Base-by-base conservation (phyloP, 1,284 basidiomycete genomes). In the Amylostereum areolatum region DNA sequence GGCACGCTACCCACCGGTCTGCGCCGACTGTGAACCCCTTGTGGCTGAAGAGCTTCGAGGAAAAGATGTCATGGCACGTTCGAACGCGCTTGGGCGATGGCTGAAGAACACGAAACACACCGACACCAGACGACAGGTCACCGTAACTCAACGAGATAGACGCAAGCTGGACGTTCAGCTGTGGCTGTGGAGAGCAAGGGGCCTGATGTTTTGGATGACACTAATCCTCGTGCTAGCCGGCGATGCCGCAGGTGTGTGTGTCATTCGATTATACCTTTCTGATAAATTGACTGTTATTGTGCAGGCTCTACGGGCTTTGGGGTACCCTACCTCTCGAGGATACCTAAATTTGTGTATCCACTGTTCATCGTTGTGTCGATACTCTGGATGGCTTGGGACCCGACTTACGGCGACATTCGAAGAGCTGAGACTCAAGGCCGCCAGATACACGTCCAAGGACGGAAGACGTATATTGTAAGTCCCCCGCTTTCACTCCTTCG, bases 1-100 rank as follows among this genome's bases (percentile, higher is more conserved):
- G 58, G 57, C 70, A 4, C 86, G 93, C 5, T 96, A 95, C 63
- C 92, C 93, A 10, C 87, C 88, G 2, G 84, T 95, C 12, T 97
- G 93, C 63, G 69, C 72, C 0, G 63, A 69, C 2, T 97, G 93
- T 59, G 72, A 80, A 32, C 85, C 87, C 0, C 75, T 75, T 0
- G 89, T 95, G 0, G 89, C 94, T 56, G 86, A 86, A 33, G 83
- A 89, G 53, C 85, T 97, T 46, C 70, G 73, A 44, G 75, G 76
- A 54, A 85, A 86, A 55, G 85, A 96, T 57, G 76, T 83, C 49
- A 87, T 89, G 80, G 90, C 90, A 3, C 85, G 90, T 32, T 79
- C 83, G 4, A 80, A 80, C 51, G 91, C 89, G 2, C 75, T 93
- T 8, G 85, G 81, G 4, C 78, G 75, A 3, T 85, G 79, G 70